Conservation (phyloP, 768 basidiomycete species). For the Boletus sensibilis region DNA sequence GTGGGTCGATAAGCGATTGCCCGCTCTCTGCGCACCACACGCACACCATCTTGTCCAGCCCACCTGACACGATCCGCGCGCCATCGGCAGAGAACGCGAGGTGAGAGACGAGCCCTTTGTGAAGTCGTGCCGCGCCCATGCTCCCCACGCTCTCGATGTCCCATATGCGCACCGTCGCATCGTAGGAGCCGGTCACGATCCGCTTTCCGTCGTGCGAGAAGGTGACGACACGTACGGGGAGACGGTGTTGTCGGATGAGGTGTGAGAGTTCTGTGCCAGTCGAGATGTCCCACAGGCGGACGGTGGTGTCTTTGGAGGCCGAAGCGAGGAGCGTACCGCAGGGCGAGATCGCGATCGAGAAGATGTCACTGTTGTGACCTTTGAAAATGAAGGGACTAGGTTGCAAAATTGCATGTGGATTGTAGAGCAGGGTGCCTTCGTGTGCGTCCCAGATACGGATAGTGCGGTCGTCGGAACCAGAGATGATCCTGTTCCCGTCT, state of each 20-base stretch:
- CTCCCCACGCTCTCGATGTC: slow-evolving; percentile 30
- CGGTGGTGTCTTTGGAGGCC: slow-evolving; percentile 32
- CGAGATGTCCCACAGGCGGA: slow-evolving; percentile 30
- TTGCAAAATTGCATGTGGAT: slow-evolving; percentile 3
- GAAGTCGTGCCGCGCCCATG: slow-evolving; percentile 23
- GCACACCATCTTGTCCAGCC: slow-evolving; percentile 29
- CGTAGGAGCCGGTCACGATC: slow-evolving; percentile 28
- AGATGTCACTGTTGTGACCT: slow-evolving; percentile 26
- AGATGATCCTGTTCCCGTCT: slow-evolving; percentile 30
- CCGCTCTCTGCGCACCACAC: slow-evolving; percentile 31
- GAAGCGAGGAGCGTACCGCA: slow-evolving; percentile 30
- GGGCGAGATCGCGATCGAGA: slow-evolving; percentile 32
- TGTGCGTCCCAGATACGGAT: slow-evolving; percentile 33
- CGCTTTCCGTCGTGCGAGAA: slow-evolving; percentile 30
- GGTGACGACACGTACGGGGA: slow-evolving; percentile 24
- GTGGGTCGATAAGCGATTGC: slow-evolving; percentile 16
- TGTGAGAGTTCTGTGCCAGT: slow-evolving; percentile 20
- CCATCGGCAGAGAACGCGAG: slow-evolving; percentile 32
- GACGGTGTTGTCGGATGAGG: slow-evolving; percentile 30
- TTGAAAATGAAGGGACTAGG: slow-evolving; percentile 15
- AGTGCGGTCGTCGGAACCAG: slow-evolving; percentile 31
- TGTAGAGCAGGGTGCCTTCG: slow-evolving; percentile 15
- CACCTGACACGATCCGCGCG: slow-evolving; percentile 29
- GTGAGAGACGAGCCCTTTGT: slow-evolving; percentile 28
- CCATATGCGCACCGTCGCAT: slow-evolving; percentile 33